Base-by-base conservation (phyloP, 108 stramenopile genomes). In the Stephanodiscus triporus region DNA sequence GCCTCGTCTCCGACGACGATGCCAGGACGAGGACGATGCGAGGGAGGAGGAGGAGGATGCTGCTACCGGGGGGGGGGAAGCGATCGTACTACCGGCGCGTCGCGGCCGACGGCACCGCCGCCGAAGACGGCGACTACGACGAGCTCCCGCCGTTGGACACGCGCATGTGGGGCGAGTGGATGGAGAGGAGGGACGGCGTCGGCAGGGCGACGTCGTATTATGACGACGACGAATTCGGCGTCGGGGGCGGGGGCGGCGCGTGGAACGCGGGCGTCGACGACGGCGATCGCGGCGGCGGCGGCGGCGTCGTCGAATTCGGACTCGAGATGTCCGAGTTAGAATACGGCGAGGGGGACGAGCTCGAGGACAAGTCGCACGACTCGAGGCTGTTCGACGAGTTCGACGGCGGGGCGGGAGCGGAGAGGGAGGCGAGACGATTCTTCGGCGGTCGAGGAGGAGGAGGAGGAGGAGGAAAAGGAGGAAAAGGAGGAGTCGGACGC, bases 301-400 rank as follows among this genome's bases (percentile, higher is more conserved):
- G n/a, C n/a, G n/a, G n/a, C n/a, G 72, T 73, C 60, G 68, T 72
- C 26, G 38, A 42, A 9, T 50, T 73, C 34, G 66, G 42, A 14
- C 72, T 80, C 73, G 72, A 73, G 19, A 58, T 58, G 26, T 17
- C 55, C 34, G 78, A 79, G 20, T 57, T 80, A 48, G 79, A 80
- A 34, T 79, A 72, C 54, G 78, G 78, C 22, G 78, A 79, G 36
- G 78, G 78, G 24, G 71, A 79, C 1, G 78, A 79, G 60, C 50
- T 79, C 43, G 78, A 79, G 45, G 79, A 80, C 65, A 59, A 70
- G 47, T 56, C 51, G 24, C 79, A 80, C 61, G 79, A 80, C 62
- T 49, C 51, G 29, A 55, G 79, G 30, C 42, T 80, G 61, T 80
- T 80, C 57, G 79, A 80, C 73, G 61, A 49, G 16, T 71, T 73